Base-by-base conservation (phyloP, 805 yeast genomes). In the Cyberlindnera mycetangii region DNA sequence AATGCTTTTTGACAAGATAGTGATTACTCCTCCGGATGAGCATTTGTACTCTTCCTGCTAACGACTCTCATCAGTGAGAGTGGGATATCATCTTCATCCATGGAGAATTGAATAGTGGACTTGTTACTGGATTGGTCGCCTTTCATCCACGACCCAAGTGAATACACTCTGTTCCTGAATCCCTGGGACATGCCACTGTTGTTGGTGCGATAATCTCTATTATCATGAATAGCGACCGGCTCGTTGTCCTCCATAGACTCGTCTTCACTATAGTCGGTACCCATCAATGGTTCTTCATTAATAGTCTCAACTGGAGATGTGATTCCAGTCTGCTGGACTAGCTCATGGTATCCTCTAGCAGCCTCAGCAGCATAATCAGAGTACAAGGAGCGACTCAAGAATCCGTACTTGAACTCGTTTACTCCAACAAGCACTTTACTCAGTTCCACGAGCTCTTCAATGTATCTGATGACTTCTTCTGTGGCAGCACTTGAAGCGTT, bases 331-430 rank as follows among this genome's bases (percentile, higher is more conserved):
- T 8, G 9, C 9, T 30, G 32, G 18, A 55, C 22, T 8, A 40
- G 22, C 16, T 37, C 32, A 12, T 49, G 42, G 43, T 61, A 70
- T 0, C 68, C 70, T n/a, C 63, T 56, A 3, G 67, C 64, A 0
- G 74, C 72, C 32, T 63, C 65, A 0, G 67, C 65, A 3, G 74
- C 73, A 63, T 72, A 71, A 35, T 66, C 70, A 17, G 65, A 66
- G 49, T 66, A 66, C 12, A 74, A 53, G 0, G 79, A 71, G 14
- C 80, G 66, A 36, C 78, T 71, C 44, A 75, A 55, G 50, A 75
- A 75, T 2, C 81, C 78, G 50, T 72, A 74, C 51, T 71, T 72
- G 53, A 75, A 75, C 51, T 69, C 73, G 45, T 70, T 67, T 10
- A 70, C 74, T 20, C 81, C 81, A 21, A 72, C 75, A 5, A 75